A percentile compares a stretch with the other conserved stretches of the same genome.
These are phyloP conservation scores for Salix koriyanagi DNA, from an alignment of 345 rosid species.

Conservation along the genomic window DNA sequence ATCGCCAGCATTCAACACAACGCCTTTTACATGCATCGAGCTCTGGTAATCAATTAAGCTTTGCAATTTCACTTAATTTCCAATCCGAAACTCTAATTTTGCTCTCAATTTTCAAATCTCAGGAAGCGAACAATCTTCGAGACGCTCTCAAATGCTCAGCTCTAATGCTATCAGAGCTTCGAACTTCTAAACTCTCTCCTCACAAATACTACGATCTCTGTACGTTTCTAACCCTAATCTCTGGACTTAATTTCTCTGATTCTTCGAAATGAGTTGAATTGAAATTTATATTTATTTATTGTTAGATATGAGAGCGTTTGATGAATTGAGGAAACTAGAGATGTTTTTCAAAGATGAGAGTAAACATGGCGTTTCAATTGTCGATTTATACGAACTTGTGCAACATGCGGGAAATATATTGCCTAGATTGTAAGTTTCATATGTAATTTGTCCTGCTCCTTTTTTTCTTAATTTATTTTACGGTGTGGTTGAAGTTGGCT, in stretches of 20 bases:
- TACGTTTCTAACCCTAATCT: background rate
- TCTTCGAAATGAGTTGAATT: background rate
- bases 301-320: constrained; percentile 33
- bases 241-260: background rate
- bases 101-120: background rate
- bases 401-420: constrained; percentile 26
- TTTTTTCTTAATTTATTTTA: background rate
- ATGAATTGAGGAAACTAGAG: constrained; percentile 30
- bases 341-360: constrained; percentile 29
- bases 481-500: background rate
- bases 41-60: constrained; percentile 12
- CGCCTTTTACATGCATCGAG: constrained; percentile 34
- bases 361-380: constrained; percentile 27
- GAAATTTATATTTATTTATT: background rate
- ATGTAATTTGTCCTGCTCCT: background rate
- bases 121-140: constrained; percentile 32
- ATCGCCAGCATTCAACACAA: constrained; percentile 30
- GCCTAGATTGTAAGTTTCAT: constrained; percentile 19
- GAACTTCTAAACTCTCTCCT: constrained; percentile 31
- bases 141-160: constrained; percentile 31
- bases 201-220: constrained; percentile 33
- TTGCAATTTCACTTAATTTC: background rate
- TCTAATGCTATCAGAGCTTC: constrained; percentile 32
- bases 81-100: background rate
- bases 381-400: constrained; percentile 31